Base-by-base conservation (phyloP, 345 rosid genomes). In the Turnera subulata region DNA sequence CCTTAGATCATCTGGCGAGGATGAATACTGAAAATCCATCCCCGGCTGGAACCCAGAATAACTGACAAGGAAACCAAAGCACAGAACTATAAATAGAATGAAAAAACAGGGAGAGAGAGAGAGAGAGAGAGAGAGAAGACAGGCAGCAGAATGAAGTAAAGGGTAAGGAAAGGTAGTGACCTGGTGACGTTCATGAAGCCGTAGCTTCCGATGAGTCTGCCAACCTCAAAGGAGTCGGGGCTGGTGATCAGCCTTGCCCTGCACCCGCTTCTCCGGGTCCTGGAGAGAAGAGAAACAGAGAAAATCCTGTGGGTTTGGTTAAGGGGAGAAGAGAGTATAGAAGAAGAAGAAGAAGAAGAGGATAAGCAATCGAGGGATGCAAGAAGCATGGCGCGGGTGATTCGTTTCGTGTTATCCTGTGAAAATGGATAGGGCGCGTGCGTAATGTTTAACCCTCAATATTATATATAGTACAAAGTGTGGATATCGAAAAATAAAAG, bases 171-270 rank as follows among this genome's bases (percentile, higher is more conserved):
- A 37, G 17, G 50, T 3, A 21, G 29, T 2, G 11, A 91, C 98
- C 98, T 88, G 6, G 98, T 86, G 38, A 91, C 54, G 59, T 86
- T 92, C 87, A 92, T 86, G 81, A 86, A 92, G 42, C 96, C 98
- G 17, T 86, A 92, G 82, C 89, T 86, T 46, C 98, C 95, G 19
- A 89, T 81, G 48, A 92, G 89, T 47, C 81, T 68, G 16, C 98
- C 98, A 7, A 92, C 98, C 75, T 86, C 87, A 77, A 92, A 92
- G 45, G 88, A 92, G 25, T 77, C 88, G 6, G 98, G 73, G 55
- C 62, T 77, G 18, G 89, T 83, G 45, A 88, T 82, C 32, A 91
- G 79, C 60, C 69, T 63, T 50, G 92, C 89, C 63, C 59, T 71
- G 46, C 91, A 89, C 44, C 58, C 55, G 40, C 53, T 53, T 44